Percentiles rank a stretch among this genome's conserved stretches.
Evolutionary conservation across 495 filamentous ascomycete genomes (phyloP).

Genomic region (Bacidia rubella): DNA sequence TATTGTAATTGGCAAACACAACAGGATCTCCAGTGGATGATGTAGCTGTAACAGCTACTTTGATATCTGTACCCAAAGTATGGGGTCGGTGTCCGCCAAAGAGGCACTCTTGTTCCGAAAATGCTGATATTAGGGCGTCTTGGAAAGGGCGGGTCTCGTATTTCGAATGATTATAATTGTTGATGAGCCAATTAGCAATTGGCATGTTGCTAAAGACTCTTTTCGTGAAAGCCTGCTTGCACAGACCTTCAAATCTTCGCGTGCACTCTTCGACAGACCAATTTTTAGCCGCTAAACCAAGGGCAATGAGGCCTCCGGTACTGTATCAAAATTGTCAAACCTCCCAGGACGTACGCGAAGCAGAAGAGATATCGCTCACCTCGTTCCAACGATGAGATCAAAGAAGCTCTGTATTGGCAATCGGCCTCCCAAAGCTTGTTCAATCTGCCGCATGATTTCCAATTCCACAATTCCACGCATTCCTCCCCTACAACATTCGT

Average conservation of each 20-base stretch:
- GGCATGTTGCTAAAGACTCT: constrained; percentile 26
- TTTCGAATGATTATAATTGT: constrained; percentile 26
- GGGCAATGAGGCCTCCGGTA: constrained; percentile 43
- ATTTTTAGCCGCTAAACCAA: constrained; percentile 37
- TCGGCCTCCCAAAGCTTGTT: constrained; percentile 16
- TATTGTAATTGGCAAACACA: constrained; percentile 40
- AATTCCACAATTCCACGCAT: constrained; percentile 33
- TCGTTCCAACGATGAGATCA: constrained; percentile 34
- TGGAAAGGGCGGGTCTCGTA: constrained; percentile 24
- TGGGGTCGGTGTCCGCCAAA: background rate
- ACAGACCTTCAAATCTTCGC: constrained; percentile 29
- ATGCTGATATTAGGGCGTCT: background rate
- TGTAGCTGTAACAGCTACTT: constrained; percentile 36
- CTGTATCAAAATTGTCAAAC: constrained; percentile 22
- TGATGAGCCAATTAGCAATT: constrained; percentile 7
- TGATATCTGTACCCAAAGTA: constrained; percentile 15
- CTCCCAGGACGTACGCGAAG: background rate
- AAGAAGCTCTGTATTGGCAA: constrained; percentile 31
- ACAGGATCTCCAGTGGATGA: constrained; percentile 23
- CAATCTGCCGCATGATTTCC: constrained; percentile 24
- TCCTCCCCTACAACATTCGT: constrained; percentile 29
- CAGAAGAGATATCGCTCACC: constrained; percentile 19
- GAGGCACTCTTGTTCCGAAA: background rate
- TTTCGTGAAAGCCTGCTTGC: constrained; percentile 30
- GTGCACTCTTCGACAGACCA: constrained; percentile 32